A percentile compares a stretch with the other conserved stretches of the same genome.
Conservation (phyloP, 78 protist genomes). For the Dictyostelium purpureum region DNA sequence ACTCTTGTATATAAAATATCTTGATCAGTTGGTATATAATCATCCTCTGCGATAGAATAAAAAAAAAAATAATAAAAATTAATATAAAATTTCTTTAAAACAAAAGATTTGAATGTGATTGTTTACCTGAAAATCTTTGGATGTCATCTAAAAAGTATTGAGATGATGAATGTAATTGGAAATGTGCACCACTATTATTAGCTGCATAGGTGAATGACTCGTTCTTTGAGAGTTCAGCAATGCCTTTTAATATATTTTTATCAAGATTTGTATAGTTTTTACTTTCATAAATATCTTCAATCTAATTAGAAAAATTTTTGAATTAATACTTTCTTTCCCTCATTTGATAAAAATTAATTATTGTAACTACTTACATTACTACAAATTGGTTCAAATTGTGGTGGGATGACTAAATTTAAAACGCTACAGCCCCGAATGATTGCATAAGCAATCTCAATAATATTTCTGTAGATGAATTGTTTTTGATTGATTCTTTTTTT, state of each 20-base stretch:
- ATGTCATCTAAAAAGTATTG: constrained; percentile 28
- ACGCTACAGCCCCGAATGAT: constrained; percentile 30
- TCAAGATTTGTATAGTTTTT: constrained; percentile 26
- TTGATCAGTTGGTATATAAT: constrained; percentile 83
- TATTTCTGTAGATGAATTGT: constrained; percentile 64
- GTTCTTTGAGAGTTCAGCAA: constrained; percentile 19
- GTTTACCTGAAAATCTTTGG: constrained; percentile 11
- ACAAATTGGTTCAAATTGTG: background rate
- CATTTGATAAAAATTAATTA: background rate
- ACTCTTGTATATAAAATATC: constrained; percentile 88
- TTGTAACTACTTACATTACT: background rate
- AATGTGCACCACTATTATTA: constrained; percentile 37
- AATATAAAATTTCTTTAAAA: background rate
- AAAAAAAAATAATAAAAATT: background rate
- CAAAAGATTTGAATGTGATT: background rate
- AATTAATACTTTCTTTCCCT: background rate
- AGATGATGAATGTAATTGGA: constrained; percentile 69
- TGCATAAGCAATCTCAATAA: constrained; percentile 61
- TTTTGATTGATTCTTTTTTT: constrained; percentile 67
- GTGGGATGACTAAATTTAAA: constrained; percentile 32
- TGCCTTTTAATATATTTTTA: background rate
- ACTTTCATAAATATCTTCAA: constrained; percentile 8
- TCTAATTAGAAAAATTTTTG: background rate
- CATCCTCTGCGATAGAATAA: constrained; percentile 22
- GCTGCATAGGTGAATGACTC: constrained; percentile 25